Conservation (phyloP, 805 yeast species). For the Pichia manshurica region DNA sequence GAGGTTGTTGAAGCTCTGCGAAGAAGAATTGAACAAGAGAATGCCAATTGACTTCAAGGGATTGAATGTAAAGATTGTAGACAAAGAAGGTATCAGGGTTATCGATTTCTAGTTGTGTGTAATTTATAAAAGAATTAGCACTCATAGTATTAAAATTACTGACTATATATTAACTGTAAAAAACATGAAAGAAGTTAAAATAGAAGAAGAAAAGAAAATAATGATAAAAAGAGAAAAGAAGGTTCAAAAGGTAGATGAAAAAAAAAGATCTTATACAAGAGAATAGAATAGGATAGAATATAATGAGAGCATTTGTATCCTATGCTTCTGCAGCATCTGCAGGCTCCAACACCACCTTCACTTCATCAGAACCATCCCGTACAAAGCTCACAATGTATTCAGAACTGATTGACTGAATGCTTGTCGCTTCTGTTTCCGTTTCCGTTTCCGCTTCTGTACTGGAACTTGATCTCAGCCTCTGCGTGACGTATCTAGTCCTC, state of each 20-base stretch:
- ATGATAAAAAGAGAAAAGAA: too few species aligned
- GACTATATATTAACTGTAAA: neutral
- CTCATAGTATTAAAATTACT: neutral
- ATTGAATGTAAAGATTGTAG: conserved; percentile 31
- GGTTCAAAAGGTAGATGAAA: too few species aligned
- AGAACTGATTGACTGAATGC: neutral
- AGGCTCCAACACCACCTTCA: conserved; percentile 7
- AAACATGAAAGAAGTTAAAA: neutral
- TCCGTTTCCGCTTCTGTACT: conserved; percentile 1
- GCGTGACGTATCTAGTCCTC: conserved; percentile 1
- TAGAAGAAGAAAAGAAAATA: neutral
- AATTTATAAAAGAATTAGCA: neutral
- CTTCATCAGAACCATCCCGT: conserved; percentile 1
- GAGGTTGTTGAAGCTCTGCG: conserved; percentile 63
- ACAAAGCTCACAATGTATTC: neutral
- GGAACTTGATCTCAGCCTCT: too few species aligned
- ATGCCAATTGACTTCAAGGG: conserved; percentile 96
- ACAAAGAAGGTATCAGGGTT: conserved; percentile 31
- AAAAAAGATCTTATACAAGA: neutral
- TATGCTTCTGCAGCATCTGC: neutral
- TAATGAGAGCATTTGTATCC: neutral
- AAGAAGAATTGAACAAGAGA: conserved; percentile 73
- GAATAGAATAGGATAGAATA: neutral
- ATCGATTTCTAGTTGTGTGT: conserved; percentile 13
- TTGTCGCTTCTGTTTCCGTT: neutral